phyloP scores from a whole-genome alignment of 345 rosid genomes.

The Aquilaria yunnanensis region DNA sequence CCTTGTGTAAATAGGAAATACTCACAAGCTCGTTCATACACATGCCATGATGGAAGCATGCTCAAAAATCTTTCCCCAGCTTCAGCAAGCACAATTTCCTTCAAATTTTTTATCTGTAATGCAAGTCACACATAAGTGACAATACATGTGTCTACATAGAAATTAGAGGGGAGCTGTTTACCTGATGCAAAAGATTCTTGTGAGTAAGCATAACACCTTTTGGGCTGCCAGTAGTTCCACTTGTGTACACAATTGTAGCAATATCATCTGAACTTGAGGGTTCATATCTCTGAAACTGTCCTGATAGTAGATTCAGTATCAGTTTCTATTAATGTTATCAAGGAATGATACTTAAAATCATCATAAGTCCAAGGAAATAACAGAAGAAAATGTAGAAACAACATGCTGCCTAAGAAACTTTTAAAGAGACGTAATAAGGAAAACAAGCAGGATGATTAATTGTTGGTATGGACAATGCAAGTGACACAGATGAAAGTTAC shows the following conservation, averaged over 20 bases:
- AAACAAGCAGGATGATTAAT: neutral
- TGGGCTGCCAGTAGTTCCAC: conserved; percentile 89
- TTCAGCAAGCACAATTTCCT: conserved; percentile 56
- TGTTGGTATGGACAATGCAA: no score
- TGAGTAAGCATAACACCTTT: conserved; percentile 95
- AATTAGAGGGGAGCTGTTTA: conserved; percentile 22
- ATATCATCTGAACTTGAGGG: conserved; percentile 53
- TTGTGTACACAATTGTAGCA: conserved; percentile 75
- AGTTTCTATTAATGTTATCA: no score
- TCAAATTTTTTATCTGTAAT: conserved; percentile 55
- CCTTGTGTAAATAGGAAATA: conserved; percentile 68
- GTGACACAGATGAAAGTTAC: no score
- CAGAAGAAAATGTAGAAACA: no score
- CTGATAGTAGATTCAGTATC: conserved; percentile 27
- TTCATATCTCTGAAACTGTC: conserved; percentile 32
- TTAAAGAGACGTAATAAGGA: neutral
- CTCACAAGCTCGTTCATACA: conserved; percentile 80
- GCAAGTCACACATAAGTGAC: no score
- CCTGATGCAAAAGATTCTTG: conserved; percentile 83
- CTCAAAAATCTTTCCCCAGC: conserved; percentile 78
- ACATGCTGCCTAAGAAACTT: no score
- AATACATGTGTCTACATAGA: neutral
- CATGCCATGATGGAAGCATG: conserved; percentile 91
- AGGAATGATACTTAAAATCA: neutral
- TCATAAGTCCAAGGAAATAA: neutral